These are phyloP conservation scores for Candida qinlingensis DNA, from an alignment of 805 yeast genomes.

Conservation along the genomic window DNA sequence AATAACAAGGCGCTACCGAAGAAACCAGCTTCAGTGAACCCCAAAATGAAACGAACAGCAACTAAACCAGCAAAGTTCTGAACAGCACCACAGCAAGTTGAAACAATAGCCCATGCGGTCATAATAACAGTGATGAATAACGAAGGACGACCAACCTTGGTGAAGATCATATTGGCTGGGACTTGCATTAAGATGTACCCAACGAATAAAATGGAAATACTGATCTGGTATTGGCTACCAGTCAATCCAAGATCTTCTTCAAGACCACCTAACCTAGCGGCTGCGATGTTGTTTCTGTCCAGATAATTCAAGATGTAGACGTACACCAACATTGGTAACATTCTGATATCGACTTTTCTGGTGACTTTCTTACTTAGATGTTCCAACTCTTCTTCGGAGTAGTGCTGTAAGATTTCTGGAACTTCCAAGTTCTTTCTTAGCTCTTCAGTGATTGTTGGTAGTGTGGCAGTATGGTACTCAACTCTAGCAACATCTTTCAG, in stretches of 20 bases:
- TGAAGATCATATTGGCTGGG: conserved; percentile 41
- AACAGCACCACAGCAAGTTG: conserved; percentile 32
- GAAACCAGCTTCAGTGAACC: conserved; percentile 43
- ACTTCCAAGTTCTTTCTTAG: conserved; percentile 11
- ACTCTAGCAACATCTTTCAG: too few species aligned
- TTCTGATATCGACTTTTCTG: conserved; percentile 42
- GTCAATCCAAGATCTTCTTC: conserved; percentile 39
- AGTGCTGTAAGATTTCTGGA: conserved; percentile 20
- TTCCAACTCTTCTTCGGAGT: conserved; percentile 37
- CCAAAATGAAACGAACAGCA: conserved; percentile 33
- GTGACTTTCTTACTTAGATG: conserved; percentile 38
- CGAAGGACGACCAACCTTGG: conserved; percentile 43
- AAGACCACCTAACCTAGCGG: conserved; percentile 44
- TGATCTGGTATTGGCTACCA: conserved; percentile 43
- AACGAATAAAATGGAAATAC: conserved; percentile 43
- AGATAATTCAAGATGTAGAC: conserved; percentile 48
- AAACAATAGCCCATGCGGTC: conserved; percentile 42
- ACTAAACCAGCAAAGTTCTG: conserved; percentile 26
- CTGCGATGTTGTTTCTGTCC: conserved; percentile 46
- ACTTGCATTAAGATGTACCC: conserved; percentile 51
- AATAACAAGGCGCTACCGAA: conserved; percentile 46
- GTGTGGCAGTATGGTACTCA: not conserved
- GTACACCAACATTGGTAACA: conserved; percentile 44
- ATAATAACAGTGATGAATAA: conserved; percentile 43
- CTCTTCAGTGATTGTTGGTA: conserved; percentile 11